Evolutionary conservation across 1,284 basidiomycete species (phyloP), one percentile per base, ranked within the genome.

Genomic region (Exobasidium rhododendri): DNA sequence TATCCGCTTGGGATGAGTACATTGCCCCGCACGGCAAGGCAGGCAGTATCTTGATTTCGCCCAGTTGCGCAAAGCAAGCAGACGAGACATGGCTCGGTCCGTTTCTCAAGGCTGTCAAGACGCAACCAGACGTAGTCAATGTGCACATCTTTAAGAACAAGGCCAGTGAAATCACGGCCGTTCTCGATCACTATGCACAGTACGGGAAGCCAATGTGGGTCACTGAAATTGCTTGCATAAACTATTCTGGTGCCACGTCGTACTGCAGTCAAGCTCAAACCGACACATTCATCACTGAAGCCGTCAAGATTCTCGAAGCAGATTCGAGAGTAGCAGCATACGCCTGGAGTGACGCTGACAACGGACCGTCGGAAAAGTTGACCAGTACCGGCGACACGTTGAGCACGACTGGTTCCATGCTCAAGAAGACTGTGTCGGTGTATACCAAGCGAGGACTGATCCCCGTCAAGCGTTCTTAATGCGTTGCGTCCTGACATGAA

Each of bases 141-240:
- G 71, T 74, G 0, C 73, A 74, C 61, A 73, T 74, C 55, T 74
- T 74, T 67, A 67, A 71, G 46, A 63, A 74, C 62, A 63, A 65
- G 58, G 66, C 69, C 52, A 65, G 61, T n/a, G 62, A 65, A 13
- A 67, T 73, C 51, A 68, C 64, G 49, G 54, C 55, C 4, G 67
- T 67, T 20, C 61, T 74, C 30, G 65, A 74, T 29, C 73, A 74
- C 58, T 74, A 55, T 44, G 66, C 66, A 6, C 43, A 59, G 30
- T 74, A 74, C 57, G 63, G 62, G 31, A 65, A 71, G 45, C 65
- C 64, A 22, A 61, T 74, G 58, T 71, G 68, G 69, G 66, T 73
- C 64, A 73, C 71, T 57, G 72, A 73, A 32, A 6, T 56, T 24
- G 60, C 62, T 54, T 62, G 56, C 32, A 59, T 50, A 58, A 68